Base-by-base conservation (phyloP, 805 yeast genomes). In the Starmerella apis region DNA sequence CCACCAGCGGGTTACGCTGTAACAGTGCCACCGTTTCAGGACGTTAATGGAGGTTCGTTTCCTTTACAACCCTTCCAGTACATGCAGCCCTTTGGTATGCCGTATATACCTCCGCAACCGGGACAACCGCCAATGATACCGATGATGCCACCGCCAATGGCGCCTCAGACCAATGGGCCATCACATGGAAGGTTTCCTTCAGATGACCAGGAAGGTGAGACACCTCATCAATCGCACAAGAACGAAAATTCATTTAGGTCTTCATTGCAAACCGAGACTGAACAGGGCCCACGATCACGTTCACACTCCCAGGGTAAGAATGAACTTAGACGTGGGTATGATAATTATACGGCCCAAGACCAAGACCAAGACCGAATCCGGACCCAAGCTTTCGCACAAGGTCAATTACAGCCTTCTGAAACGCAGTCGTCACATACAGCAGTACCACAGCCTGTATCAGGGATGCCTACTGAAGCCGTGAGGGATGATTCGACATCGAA, bases 61-160 rank as follows among this genome's bases (percentile, higher is more conserved):
- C 49, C 49, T 2, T 9, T 46, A 25, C 54, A 38, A 45, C 39
- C 33, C 18, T 54, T 44, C 14, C 56, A 39, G 33, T 54, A 49
- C 42, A 46, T 54, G 56, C 32, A 47, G 32, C 56, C 57, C 38
- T 54, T 41, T 24, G 56, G 56, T 13, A 44, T 53, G 41, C 54
- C 51, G 7, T 55, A 50, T 55, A 46, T 39, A 25, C 47, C 48
- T 11, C 30, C 30, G 11, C 51, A 46, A 10, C 51, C 53, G 1
- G 52, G 51, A 7, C 52, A 48, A 37, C 32, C 44, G 10, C 48
- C 48, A 11, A 32, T 48, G 48, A 11, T 44, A 8, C 52, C 49
- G n/a, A 49, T 52, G 50, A 43, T 47, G 48, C 46, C 47, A 8
- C 38, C 47, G 6, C 38, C 31, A 22, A 33, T 30, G 24, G 28